These are phyloP conservation scores for Trametes coccinea DNA, from an alignment of 768 basidiomycete genomes.

Conservation along the genomic window DNA sequence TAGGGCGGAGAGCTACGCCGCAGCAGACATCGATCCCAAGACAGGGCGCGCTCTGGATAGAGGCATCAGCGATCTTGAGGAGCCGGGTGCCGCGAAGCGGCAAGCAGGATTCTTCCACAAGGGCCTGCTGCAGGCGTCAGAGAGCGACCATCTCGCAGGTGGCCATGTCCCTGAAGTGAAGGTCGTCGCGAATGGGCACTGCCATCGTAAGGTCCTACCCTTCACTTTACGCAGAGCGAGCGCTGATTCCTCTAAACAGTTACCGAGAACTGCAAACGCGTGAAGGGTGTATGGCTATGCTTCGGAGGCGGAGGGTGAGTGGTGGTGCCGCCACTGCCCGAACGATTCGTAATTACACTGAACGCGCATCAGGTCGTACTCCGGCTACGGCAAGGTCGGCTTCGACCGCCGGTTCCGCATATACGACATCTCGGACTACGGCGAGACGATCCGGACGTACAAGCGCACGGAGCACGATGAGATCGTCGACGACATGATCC, in stretches of 20 bases:
- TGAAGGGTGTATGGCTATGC: constrained; percentile 88
- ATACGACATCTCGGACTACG: constrained; percentile 84
- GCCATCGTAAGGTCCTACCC: constrained; percentile 60
- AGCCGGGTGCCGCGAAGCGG: constrained; percentile 59
- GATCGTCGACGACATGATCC: constrained; percentile 61
- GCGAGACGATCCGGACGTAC: constrained; percentile 88
- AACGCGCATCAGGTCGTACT: constrained; percentile 58
- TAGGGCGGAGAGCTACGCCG: constrained; percentile 74
- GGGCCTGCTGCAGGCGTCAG: constrained; percentile 68
- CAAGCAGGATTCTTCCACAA: constrained; percentile 86
- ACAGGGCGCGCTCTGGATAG: constrained; percentile 68
- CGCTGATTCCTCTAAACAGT: constrained; percentile 43
- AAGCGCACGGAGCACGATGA: constrained; percentile 78
- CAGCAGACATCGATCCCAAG: constrained; percentile 62
- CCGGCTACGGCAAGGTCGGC: constrained; percentile 77
- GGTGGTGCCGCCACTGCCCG: background rate
- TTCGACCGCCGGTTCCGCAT: constrained; percentile 92
- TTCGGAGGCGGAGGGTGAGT: constrained; percentile 84
- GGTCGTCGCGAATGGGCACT: constrained; percentile 88
- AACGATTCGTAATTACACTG: background rate
- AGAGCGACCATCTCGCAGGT: constrained; percentile 61
- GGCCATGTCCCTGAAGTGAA: constrained; percentile 70
- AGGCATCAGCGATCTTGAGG: constrained; percentile 63
- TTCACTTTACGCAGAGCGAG: background rate
- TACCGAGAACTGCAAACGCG: constrained; percentile 85